phyloP scores from a whole-genome alignment of 2,329 filamentous ascomycete genomes.

The Chaetothyriales sp. region DNA sequence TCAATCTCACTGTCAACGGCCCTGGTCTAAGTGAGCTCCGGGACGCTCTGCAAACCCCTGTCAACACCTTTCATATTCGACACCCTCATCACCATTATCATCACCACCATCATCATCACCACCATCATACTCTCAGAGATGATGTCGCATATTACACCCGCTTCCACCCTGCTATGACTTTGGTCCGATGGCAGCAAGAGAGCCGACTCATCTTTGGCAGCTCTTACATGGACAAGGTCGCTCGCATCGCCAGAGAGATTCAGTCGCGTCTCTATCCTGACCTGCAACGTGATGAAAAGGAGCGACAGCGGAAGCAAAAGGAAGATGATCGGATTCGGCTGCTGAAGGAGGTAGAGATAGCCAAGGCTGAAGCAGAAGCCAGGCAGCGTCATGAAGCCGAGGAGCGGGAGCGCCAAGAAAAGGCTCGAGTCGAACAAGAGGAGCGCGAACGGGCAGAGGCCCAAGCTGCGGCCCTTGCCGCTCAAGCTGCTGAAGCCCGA shows the following conservation, averaged over 20 bases:
- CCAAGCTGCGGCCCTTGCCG: conserved; percentile 28
- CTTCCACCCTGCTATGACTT: conserved; percentile 58
- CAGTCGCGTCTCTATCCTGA: conserved; percentile 63
- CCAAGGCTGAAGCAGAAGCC: conserved; percentile 46
- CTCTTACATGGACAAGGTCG: conserved; percentile 51
- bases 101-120: conserved; percentile 60
- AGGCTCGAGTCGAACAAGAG: conserved; percentile 53
- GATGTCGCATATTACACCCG: conserved; percentile 53
- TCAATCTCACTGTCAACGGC: neutral
- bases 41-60: conserved; percentile 19
- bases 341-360: conserved; percentile 43
- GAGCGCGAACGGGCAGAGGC: conserved; percentile 23
- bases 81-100: conserved; percentile 32
- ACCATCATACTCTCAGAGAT: conserved; percentile 30
- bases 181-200: conserved; percentile 75
- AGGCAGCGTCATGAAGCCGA: conserved; percentile 56
- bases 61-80: conserved; percentile 22
- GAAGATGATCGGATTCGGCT: conserved; percentile 47
- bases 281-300: conserved; percentile 67
- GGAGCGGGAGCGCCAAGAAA: conserved; percentile 51
- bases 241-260: conserved; percentile 53
- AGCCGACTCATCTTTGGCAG: conserved; percentile 69
- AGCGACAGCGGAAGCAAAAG: conserved; percentile 44
- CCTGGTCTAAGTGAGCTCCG: conserved; percentile 8
- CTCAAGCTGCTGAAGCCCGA: conserved; percentile 21